Evolutionary conservation across 2,329 filamentous ascomycete species (phyloP).

Genomic region (Epichloe baconii): DNA sequence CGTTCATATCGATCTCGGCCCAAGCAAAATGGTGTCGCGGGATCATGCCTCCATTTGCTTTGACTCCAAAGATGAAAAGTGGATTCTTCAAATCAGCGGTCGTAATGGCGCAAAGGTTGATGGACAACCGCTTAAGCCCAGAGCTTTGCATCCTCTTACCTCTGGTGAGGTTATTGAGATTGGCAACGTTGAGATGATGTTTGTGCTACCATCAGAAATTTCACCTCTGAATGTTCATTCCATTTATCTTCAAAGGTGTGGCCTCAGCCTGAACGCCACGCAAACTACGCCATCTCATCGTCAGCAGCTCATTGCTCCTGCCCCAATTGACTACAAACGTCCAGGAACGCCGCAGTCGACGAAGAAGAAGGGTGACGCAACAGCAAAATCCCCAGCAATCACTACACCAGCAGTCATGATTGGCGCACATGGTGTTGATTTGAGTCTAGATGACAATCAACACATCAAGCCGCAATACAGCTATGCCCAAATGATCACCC

Average conservation of each 20-base stretch:
- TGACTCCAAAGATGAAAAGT: slow-evolving; percentile 53
- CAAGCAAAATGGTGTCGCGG: slow-evolving; percentile 69
- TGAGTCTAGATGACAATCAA: slow-evolving; percentile 70
- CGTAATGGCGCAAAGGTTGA: slow-evolving; percentile 86
- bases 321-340: slow-evolving; percentile 45
- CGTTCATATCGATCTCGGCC: slow-evolving; percentile 80
- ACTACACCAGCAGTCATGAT: slow-evolving; percentile 25
- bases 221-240: slow-evolving; percentile 53
- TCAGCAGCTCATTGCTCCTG: slow-evolving; percentile 42
- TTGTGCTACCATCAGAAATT: slow-evolving; percentile 72
- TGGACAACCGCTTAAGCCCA: slow-evolving; percentile 54
- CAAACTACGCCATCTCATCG: slow-evolving; percentile 17
- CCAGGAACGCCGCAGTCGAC: slow-evolving; percentile 47
- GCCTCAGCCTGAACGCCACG: slow-evolving; percentile 27
- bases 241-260: slow-evolving; percentile 56
- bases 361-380: slow-evolving; percentile 14
- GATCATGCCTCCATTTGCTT: slow-evolving; percentile 66
- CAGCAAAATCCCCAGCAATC: slow-evolving; percentile 19
- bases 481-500: slow-evolving; percentile 93
- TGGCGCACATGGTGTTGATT: slow-evolving; percentile 48
- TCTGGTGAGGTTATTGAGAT: slow-evolving; percentile 90
- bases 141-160: slow-evolving; percentile 50
- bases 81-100: slow-evolving; percentile 79
- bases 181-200: slow-evolving; percentile 94
- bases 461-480: slow-evolving; percentile 93